A percentile compares a stretch with the other conserved stretches of the same genome.
Conservation (phyloP, 495 filamentous ascomycete species). For the Astrothelium macrocarpum region DNA sequence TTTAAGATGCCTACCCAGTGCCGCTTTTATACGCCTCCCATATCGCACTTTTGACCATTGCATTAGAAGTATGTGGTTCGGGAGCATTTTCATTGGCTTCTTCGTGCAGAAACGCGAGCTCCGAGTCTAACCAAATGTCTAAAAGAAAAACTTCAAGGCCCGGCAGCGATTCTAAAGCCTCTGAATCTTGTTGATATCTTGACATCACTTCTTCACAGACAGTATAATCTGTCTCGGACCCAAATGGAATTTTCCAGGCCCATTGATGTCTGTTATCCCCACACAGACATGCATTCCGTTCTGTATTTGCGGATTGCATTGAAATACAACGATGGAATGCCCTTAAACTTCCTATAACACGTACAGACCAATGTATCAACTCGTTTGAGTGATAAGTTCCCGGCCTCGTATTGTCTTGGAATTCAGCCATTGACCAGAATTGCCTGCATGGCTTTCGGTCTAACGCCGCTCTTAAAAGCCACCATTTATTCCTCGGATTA, state of each 20-base stretch:
- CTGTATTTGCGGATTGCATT: neutral
- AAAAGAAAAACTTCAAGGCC: neutral
- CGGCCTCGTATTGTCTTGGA: neutral
- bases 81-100: neutral
- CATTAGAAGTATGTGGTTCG: neutral
- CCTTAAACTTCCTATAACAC: neutral
- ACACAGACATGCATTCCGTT: too few relatives aligned
- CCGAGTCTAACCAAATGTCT: neutral
- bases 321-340: neutral
- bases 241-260: neutral
- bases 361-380: neutral
- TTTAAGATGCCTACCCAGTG: too few relatives aligned
- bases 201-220: neutral
- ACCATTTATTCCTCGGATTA: neutral
- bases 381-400: neutral
- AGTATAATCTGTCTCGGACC: neutral
- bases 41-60: neutral
- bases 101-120: neutral
- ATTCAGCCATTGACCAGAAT: neutral
- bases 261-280: neutral
- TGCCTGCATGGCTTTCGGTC: neutral
- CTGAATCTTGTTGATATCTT: neutral
- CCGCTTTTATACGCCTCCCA: neutral
- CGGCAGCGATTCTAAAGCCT: neutral
- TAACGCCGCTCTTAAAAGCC: neutral